Evolutionary conservation across 2,329 filamentous ascomycete species (phyloP).

Genomic region (Cryphonectria parasitica): DNA sequence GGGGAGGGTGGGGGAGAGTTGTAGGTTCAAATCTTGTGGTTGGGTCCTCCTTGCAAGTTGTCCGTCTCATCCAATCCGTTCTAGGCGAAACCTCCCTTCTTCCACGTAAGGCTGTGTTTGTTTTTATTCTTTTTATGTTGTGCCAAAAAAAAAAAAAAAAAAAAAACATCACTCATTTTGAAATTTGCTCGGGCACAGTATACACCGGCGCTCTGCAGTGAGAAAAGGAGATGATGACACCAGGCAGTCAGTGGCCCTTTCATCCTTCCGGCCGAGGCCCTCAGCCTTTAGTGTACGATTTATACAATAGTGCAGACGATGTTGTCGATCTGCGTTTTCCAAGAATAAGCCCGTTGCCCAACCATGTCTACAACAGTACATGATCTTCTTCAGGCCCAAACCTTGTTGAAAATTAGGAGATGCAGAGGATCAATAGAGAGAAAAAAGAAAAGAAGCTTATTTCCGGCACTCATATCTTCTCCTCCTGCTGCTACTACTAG

Average conservation of each 20-base stretch:
- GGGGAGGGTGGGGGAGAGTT: no score
- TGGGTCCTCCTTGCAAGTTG: background rate
- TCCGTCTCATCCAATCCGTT: background rate
- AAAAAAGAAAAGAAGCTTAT: background rate
- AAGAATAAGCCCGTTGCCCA: slow-evolving; percentile 18
- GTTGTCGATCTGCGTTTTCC: slow-evolving; percentile 20
- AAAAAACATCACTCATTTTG: no score
- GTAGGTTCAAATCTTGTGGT: background rate
- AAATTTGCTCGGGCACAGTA: background rate
- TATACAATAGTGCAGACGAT: background rate
- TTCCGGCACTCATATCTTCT: background rate
- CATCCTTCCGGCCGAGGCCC: background rate
- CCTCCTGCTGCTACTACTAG: background rate
- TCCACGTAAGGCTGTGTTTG: no score
- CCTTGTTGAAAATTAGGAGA: slow-evolving; percentile 12
- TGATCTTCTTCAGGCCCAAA: slow-evolving; percentile 18
- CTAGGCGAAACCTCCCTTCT: no score
- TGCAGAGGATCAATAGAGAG: background rate
- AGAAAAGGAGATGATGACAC: background rate
- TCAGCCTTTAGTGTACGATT: background rate
- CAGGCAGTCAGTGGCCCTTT: background rate
- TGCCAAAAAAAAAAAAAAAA: no score
- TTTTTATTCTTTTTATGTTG: no score
- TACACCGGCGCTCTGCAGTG: background rate
- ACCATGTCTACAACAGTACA: slow-evolving; percentile 13